These are phyloP conservation scores for Eremothecium sinecaudum DNA, from an alignment of 1,139 yeast genomes.

Conservation along the genomic window DNA sequence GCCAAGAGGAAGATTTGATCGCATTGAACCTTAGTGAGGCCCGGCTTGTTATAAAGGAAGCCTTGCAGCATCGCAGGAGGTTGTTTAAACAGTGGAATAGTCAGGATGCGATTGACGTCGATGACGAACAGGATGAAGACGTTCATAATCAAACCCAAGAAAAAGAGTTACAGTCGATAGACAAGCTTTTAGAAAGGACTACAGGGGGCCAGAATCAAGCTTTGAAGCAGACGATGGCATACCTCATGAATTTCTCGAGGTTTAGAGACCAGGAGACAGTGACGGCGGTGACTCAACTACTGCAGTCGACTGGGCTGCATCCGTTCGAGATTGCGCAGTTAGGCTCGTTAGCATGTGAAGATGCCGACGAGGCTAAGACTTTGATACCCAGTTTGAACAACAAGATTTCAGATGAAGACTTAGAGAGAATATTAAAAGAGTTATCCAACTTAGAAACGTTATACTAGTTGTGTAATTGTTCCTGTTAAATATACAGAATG, in stretches of 20 bases:
- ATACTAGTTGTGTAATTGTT: no score
- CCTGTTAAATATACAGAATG: not conserved
- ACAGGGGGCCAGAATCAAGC: slow-evolving; percentile 61
- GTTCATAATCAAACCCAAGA: slow-evolving; percentile 31
- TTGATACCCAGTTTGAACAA: slow-evolving; percentile 75
- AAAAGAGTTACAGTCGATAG: slow-evolving; percentile 30
- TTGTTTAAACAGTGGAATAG: slow-evolving; percentile 33
- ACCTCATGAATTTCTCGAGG: slow-evolving; percentile 75
- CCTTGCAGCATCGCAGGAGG: slow-evolving; percentile 66
- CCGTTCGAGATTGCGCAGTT: slow-evolving; percentile 95
- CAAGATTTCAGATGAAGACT: slow-evolving; percentile 78
- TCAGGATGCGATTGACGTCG: slow-evolving; percentile 33
- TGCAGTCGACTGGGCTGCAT: slow-evolving; percentile 72
- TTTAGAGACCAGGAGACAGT: slow-evolving; percentile 89
- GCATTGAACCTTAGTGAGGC: slow-evolving; percentile 87
- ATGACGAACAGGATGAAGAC: slow-evolving; percentile 29
- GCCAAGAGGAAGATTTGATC: slow-evolving; percentile 65
- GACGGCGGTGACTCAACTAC: slow-evolving; percentile 80
- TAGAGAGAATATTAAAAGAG: slow-evolving; percentile 81
- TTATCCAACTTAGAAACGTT: slow-evolving; percentile 55
- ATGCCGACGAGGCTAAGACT: slow-evolving; percentile 94
- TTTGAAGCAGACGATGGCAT: slow-evolving; percentile 84
- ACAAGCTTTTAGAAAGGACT: slow-evolving; percentile 29
- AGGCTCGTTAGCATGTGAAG: slow-evolving; percentile 91
- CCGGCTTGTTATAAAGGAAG: slow-evolving; percentile 79